Percentiles rank a stretch among this genome's conserved stretches.
phyloP scores from a whole-genome alignment of 805 yeast genomes.

The Kuraishia piskuri region DNA sequence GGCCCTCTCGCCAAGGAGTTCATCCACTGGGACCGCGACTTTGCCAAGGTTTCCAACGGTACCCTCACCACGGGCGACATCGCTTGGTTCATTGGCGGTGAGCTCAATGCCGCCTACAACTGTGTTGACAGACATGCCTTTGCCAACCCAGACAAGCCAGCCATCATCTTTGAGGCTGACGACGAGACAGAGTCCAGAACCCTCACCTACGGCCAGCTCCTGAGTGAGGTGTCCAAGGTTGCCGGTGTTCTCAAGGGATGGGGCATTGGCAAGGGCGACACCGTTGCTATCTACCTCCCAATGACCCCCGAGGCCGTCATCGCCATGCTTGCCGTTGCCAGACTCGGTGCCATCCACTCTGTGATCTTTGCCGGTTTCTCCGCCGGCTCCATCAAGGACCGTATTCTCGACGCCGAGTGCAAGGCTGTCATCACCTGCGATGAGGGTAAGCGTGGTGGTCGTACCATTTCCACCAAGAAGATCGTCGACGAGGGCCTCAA shows the following conservation, averaged over 20 bases:
- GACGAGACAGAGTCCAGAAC: constrained; percentile 65
- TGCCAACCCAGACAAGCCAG: constrained; percentile 74
- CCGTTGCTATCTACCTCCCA: constrained; percentile 93
- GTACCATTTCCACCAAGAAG: constrained; percentile 82
- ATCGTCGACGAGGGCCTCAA: constrained; percentile 92
- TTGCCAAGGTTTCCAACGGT: constrained; percentile 55
- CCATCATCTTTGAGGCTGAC: constrained; percentile 90
- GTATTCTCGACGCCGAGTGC: constrained; percentile 82
- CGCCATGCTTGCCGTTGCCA: constrained; percentile 86
- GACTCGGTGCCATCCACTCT: constrained; percentile 94
- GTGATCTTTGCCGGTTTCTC: constrained; percentile 97
- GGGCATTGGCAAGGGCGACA: constrained; percentile 92
- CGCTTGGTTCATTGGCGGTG: constrained; percentile 93
- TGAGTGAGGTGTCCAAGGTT: constrained; percentile 75
- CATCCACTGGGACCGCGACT: constrained; percentile 75
- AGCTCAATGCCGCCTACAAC: constrained; percentile 87
- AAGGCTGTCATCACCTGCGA: constrained; percentile 88
- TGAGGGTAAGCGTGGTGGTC: constrained; percentile 94
- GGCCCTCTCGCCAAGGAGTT: constrained; percentile 67
- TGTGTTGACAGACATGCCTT: constrained; percentile 95
- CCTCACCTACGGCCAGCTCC: constrained; percentile 80
- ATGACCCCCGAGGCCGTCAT: constrained; percentile 96
- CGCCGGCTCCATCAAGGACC: constrained; percentile 84
- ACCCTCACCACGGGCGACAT: constrained; percentile 66
- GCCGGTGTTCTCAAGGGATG: constrained; percentile 76